A percentile compares a stretch with the other conserved stretches of the same genome.
These are phyloP conservation scores for Dissophora globulifera DNA, from an alignment of 192 early-diverging fungal genomes.

Conservation along the genomic window DNA sequence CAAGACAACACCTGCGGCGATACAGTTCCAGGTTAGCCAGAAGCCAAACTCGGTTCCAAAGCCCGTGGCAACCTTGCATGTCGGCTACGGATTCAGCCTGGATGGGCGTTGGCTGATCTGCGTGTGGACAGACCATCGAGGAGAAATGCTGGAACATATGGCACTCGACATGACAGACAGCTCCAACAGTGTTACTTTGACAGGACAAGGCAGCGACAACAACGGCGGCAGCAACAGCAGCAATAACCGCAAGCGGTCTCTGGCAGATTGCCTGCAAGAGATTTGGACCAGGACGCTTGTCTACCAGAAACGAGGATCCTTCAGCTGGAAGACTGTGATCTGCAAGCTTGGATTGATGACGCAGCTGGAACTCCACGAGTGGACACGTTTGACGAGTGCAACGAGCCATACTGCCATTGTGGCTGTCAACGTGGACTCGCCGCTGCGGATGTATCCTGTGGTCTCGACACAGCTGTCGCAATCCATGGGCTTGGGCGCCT, in stretches of 20 bases:
- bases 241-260: neutral
- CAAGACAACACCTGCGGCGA: slow-evolving; percentile 49
- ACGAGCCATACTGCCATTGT: slow-evolving; percentile 27
- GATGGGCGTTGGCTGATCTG: slow-evolving; percentile 61
- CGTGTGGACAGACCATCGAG: slow-evolving; percentile 65
- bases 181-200: neutral
- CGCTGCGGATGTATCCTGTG: slow-evolving; percentile 27
- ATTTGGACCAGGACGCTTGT: slow-evolving; percentile 56
- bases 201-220: neutral
- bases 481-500: neutral
- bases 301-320: slow-evolving; percentile 53
- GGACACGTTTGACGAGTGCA: slow-evolving; percentile 18
- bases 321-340: slow-evolving; percentile 59
- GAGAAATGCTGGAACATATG: slow-evolving; percentile 59
- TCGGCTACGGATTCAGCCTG: slow-evolving; percentile 61
- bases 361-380: slow-evolving; percentile 54
- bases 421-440: slow-evolving; percentile 21
- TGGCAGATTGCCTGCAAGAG: slow-evolving; percentile 46
- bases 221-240: no score
- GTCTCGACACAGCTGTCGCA: slow-evolving; percentile 12
- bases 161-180: slow-evolving; percentile 32
- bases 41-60: slow-evolving; percentile 51
- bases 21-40: slow-evolving; percentile 52
- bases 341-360: slow-evolving; percentile 64
- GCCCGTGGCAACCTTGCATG: slow-evolving; percentile 55